Conservation (phyloP, 805 yeast species). For the Torulaspora delbrueckii region DNA sequence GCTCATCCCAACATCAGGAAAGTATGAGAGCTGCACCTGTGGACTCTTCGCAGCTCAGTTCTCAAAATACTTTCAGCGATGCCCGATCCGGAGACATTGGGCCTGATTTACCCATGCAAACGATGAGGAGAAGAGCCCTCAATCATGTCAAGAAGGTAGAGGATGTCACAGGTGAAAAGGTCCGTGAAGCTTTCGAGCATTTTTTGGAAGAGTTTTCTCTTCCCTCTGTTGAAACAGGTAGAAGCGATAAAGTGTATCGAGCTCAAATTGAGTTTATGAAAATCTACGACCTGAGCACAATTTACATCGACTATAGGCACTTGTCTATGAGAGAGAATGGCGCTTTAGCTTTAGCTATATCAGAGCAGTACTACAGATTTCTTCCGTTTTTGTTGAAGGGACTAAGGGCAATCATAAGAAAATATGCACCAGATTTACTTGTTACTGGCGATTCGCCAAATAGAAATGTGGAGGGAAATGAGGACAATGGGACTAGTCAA, state of each 20-base stretch:
- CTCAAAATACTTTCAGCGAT: conserved; percentile 22
- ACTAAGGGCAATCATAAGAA: conserved; percentile 64
- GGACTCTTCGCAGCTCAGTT: conserved; percentile 22
- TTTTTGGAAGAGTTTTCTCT: conserved; percentile 66
- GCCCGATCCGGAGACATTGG: conserved; percentile 16
- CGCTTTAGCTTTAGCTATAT: conserved; percentile 80
- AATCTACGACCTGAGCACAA: conserved; percentile 64
- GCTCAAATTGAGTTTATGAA: conserved; percentile 80
- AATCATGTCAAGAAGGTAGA: conserved; percentile 77
- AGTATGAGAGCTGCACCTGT: conserved; percentile 6
- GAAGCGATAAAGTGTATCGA: conserved; percentile 56
- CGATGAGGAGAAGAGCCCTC: conserved; percentile 49
- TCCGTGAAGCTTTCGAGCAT: conserved; percentile 82
- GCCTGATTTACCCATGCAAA: conserved; percentile 28
- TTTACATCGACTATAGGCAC: conserved; percentile 83
- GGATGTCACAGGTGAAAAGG: conserved; percentile 91
- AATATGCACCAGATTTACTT: conserved; percentile 68
- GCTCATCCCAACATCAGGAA: conserved; percentile 28
- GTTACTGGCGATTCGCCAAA: conserved; percentile 39
- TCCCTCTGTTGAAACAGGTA: conserved; percentile 29
- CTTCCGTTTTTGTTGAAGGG: conserved; percentile 78
- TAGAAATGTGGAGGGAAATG: conserved; percentile 29
- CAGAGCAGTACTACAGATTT: conserved; percentile 89
- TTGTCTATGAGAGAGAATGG: conserved; percentile 72
- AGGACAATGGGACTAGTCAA: conserved; percentile 16